Evolutionary conservation across 768 basidiomycete genomes (phyloP).

Genomic region (Nevesoporus exiguus): DNA sequence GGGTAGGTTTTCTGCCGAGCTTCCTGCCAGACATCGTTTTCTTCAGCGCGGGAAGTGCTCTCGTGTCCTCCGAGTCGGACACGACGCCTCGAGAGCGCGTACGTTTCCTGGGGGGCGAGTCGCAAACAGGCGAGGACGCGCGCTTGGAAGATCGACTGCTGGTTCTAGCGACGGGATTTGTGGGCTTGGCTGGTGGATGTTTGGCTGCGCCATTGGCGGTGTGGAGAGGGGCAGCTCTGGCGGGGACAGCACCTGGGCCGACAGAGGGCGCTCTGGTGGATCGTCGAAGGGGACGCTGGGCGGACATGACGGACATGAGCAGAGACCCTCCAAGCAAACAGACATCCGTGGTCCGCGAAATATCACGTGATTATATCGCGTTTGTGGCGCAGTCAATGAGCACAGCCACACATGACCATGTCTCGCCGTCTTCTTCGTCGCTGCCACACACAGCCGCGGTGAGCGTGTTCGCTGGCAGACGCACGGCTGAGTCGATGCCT

Average conservation of each 20-base stretch:
- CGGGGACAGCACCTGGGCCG: slow-evolving; percentile 31
- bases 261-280: slow-evolving; percentile 51
- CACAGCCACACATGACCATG: slow-evolving; percentile 21
- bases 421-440: slow-evolving; percentile 1
- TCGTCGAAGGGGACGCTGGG: slow-evolving; percentile 42
- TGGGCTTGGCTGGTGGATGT: slow-evolving; percentile 37
- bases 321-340: background rate
- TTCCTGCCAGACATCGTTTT: slow-evolving; percentile 24
- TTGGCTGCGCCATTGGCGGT: slow-evolving; percentile 25
- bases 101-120: slow-evolving; percentile 48
- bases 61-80: slow-evolving; percentile 43
- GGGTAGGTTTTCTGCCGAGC: slow-evolving; percentile 29
- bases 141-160: slow-evolving; percentile 41
- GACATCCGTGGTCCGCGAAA: background rate
- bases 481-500: background rate
- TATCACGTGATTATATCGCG: slow-evolving; percentile 26
- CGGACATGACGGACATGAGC: slow-evolving; percentile 22
- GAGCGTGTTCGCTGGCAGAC: background rate
- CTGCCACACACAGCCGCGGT: slow-evolving; percentile 7
- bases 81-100: slow-evolving; percentile 35
- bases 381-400: slow-evolving; percentile 15
- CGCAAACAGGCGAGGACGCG: slow-evolving; percentile 44
- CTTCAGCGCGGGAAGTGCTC: slow-evolving; percentile 24
- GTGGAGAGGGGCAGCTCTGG: slow-evolving; percentile 32
- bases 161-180: slow-evolving; percentile 27